Conservation (phyloP, 2,329 filamentous ascomycete genomes). For the Alternaria ethzedia region DNA sequence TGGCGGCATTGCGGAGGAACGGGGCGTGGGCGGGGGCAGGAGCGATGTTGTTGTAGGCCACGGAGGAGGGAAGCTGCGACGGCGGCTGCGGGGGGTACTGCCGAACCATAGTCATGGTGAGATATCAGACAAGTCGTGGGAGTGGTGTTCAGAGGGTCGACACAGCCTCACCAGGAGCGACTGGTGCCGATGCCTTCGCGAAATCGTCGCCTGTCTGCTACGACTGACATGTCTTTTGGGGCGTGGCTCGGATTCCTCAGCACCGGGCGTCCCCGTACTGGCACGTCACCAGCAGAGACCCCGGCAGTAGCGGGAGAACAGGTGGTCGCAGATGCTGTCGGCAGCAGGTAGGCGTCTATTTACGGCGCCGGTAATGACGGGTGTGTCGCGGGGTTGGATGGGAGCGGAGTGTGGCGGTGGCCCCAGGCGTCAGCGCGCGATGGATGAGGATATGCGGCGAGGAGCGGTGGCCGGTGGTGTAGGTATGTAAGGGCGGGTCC, state of each 20-base stretch:
- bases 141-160: background rate
- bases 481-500: slow-evolving; percentile 18
- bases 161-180: slow-evolving; percentile 48
- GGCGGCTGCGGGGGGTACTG: slow-evolving; percentile 45
- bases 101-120: slow-evolving; percentile 49
- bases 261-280: slow-evolving; percentile 30
- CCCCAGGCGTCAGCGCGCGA: slow-evolving; percentile 13
- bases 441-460: background rate
- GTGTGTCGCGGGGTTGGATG: slow-evolving; percentile 13
- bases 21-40: slow-evolving; percentile 34
- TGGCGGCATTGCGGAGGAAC: slow-evolving; percentile 34
- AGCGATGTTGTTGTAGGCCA: slow-evolving; percentile 31
- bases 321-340: slow-evolving; percentile 5
- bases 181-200: slow-evolving; percentile 53
- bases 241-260: slow-evolving; percentile 11
- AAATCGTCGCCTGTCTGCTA: slow-evolving; percentile 46
- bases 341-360: background rate
- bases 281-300: slow-evolving; percentile 38
- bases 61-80: slow-evolving; percentile 35
- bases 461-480: slow-evolving; percentile 6
- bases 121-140: slow-evolving; percentile 3
- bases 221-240: slow-evolving; percentile 48
- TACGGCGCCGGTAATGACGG: background rate
- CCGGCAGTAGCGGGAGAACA: slow-evolving; percentile 20
- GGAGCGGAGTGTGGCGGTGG: slow-evolving; percentile 1